Conservation (phyloP, 2,329 filamentous ascomycete species). For the Alternaria ethzedia region DNA sequence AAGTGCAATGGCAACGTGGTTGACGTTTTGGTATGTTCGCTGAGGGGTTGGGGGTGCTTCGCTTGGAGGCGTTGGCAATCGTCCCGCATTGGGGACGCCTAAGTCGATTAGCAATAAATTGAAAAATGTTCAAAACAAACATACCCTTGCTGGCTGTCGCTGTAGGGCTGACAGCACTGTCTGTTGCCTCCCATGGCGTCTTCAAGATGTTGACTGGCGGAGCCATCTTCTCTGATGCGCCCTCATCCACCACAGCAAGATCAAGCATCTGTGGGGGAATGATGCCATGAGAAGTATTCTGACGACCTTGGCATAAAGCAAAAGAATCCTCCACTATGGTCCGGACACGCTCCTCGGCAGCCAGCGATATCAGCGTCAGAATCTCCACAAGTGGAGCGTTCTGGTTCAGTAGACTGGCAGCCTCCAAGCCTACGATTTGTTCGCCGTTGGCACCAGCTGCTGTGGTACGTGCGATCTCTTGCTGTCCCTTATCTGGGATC, state of each 20-base stretch:
- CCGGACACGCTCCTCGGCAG: constrained; percentile 78
- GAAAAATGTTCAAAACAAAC: constrained; percentile 2
- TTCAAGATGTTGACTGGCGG: constrained; percentile 47
- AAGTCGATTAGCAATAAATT: constrained; percentile 12
- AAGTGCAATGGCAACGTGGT: constrained; percentile 64
- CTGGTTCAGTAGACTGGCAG: constrained; percentile 69
- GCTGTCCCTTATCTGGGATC: constrained; percentile 40
- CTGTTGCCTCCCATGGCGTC: constrained; percentile 52
- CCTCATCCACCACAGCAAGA: constrained; percentile 65
- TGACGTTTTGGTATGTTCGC: constrained; percentile 59
- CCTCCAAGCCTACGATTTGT: constrained; percentile 62
- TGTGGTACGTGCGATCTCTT: constrained; percentile 46
- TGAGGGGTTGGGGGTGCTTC: constrained; percentile 56
- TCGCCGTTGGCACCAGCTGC: constrained; percentile 66
- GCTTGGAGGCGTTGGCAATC: constrained; percentile 56
- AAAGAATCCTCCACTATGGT: constrained; percentile 79
- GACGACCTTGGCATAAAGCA: constrained; percentile 72
- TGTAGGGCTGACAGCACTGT: constrained; percentile 61
- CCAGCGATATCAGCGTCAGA: constrained; percentile 80
- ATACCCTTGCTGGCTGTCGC: constrained; percentile 52
- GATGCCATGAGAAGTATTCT: constrained; percentile 78
- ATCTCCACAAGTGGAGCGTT: constrained; percentile 82
- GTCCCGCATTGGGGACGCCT: constrained; percentile 47
- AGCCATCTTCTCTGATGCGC: constrained; percentile 47
- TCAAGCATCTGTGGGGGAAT: constrained; percentile 78